Evolutionary conservation across 768 basidiomycete genomes (phyloP).

Genomic region (Collybia sp.): DNA sequence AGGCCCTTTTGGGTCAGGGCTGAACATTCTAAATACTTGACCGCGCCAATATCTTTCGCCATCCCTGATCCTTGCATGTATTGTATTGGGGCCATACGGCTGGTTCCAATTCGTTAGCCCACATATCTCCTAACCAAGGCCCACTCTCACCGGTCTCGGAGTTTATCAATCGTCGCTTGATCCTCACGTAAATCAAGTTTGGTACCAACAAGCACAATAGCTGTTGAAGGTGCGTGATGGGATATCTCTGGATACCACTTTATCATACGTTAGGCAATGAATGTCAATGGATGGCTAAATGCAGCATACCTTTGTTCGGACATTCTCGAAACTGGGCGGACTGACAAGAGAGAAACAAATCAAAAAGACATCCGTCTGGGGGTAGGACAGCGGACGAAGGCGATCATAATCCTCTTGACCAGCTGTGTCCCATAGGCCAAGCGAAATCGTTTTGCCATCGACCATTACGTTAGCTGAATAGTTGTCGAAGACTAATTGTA

Average conservation of each 20-base stretch:
- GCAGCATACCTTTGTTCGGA: conserved; percentile 83
- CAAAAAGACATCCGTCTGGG: conserved; percentile 98
- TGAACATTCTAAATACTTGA: conserved; percentile 95
- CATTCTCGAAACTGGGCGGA: conserved; percentile 98
- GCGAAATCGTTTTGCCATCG: conserved; percentile 96
- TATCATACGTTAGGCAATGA: conserved; percentile 7
- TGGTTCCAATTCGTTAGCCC: conserved; percentile 19
- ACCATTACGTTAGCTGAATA: conserved; percentile 99
- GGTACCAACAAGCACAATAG: conserved; percentile 92
- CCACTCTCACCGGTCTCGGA: conserved; percentile 72
- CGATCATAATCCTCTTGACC: conserved; percentile 99
- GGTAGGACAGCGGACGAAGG: conserved; percentile 95
- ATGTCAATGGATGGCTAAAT: conserved; percentile 1
- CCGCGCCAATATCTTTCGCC: conserved; percentile 91
- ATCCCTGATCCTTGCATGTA: conserved; percentile 89
- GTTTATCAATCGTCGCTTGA: conserved; percentile 84
- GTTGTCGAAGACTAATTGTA: conserved; percentile 85
- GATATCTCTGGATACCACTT: conserved; percentile 98
- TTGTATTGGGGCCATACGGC: conserved; percentile 92
- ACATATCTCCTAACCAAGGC: neutral
- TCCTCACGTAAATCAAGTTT: conserved; percentile 98
- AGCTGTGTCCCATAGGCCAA: conserved; percentile 99
- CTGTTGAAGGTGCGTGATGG: conserved; percentile 94
- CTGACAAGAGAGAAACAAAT: conserved; percentile 99
- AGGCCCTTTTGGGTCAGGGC: conserved; percentile 97